A percentile compares a stretch with the other conserved stretches of the same genome.
Evolutionary conservation across 768 basidiomycete genomes (phyloP).

Genomic region (Tricholoma sp.): DNA sequence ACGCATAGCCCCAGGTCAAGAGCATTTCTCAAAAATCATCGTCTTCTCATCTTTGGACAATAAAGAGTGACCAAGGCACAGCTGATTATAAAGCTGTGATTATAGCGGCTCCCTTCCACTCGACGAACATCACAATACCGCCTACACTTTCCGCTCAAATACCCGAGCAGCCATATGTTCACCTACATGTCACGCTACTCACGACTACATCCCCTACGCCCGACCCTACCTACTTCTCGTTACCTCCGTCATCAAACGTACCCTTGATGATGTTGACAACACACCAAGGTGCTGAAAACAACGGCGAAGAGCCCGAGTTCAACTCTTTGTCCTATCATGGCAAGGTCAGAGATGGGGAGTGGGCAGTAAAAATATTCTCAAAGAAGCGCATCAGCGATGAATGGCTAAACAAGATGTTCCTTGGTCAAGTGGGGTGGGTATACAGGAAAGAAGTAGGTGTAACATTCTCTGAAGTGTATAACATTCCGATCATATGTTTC

Average conservation of each 20-base stretch:
- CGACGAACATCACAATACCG: constrained; percentile 52
- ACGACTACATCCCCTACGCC: constrained; percentile 65
- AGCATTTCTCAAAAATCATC: constrained; percentile 42
- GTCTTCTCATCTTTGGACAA: constrained; percentile 43
- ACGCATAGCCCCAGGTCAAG: constrained; percentile 36
- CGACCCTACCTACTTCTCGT: constrained; percentile 65
- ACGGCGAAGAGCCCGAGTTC: constrained; percentile 68
- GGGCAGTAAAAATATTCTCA: constrained; percentile 89
- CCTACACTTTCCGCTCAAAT: constrained; percentile 44
- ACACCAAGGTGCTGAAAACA: constrained; percentile 49
- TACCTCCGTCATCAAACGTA: constrained; percentile 35
- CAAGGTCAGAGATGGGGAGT: constrained; percentile 47
- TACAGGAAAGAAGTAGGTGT: constrained; percentile 64
- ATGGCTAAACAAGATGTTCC: constrained; percentile 65
- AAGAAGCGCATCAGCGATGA: constrained; percentile 56
- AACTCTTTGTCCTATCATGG: constrained; percentile 85
- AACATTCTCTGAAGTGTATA: neutral
- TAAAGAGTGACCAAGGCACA: constrained; percentile 44
- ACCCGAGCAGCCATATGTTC: constrained; percentile 71
- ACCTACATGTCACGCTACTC: constrained; percentile 85
- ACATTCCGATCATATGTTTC: neutral
- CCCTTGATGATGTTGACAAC: constrained; percentile 75
- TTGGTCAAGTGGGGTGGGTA: constrained; percentile 72
- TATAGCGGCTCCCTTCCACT: constrained; percentile 83
- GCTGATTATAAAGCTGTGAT: constrained; percentile 69